Conservation (phyloP, 805 yeast genomes). For the Metschnikowia shivogae region DNA sequence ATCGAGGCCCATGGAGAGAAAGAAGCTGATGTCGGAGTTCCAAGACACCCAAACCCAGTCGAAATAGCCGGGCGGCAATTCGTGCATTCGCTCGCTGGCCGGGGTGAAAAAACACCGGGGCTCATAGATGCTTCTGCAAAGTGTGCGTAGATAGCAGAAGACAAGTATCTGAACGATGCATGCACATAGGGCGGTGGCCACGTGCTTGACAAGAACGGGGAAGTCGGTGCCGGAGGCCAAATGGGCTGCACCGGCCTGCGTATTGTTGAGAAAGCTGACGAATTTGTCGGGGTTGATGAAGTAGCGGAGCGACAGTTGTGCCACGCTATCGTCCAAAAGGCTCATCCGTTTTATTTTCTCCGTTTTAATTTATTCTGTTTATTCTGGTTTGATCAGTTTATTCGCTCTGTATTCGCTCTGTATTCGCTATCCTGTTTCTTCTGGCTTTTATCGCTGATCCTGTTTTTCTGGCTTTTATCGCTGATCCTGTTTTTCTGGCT, state of each 20-base stretch:
- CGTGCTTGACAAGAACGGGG: conserved; percentile 50
- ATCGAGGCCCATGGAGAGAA: conserved; percentile 60
- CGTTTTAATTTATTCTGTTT: too few species aligned
- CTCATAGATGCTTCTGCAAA: conserved; percentile 45
- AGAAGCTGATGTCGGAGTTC: conserved; percentile 37
- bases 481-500: too few species aligned
- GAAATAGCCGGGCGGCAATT: conserved; percentile 41
- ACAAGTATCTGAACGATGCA: conserved; percentile 50
- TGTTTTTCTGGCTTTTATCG: too few species aligned
- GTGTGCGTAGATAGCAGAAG: conserved; percentile 34
- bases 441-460: too few species aligned
- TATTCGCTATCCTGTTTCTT: too few species aligned
- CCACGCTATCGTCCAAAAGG: conserved; percentile 10
- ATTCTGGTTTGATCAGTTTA: too few species aligned
- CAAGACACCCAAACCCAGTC: conserved; percentile 53
- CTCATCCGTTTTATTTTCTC: not conserved
- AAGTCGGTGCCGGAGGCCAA: conserved; percentile 55
- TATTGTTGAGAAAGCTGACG: conserved; percentile 44
- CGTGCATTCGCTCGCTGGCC: conserved; percentile 32
- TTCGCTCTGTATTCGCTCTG: too few species aligned
- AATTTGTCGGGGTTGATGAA: conserved; percentile 26
- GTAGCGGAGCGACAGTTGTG: conserved; percentile 26
- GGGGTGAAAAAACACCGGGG: conserved; percentile 48
- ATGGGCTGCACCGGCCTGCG: conserved; percentile 59
- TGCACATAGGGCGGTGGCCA: conserved; percentile 49